Conservation (phyloP, 2,329 filamentous ascomycete genomes). For the Rhynchosporium agropyri region DNA sequence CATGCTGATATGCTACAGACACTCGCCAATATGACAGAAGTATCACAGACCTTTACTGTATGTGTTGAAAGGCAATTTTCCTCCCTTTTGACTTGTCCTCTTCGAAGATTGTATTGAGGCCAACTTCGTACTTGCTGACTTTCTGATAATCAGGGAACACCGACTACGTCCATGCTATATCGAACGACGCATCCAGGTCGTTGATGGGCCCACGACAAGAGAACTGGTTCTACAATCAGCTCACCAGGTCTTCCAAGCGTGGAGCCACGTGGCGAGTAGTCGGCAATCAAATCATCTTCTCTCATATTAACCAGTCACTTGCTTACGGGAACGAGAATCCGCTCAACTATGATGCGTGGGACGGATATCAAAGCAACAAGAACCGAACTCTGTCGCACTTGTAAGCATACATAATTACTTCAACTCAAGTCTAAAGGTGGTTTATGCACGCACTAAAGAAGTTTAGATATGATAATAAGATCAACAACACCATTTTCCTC, state of each 20-base stretch:
- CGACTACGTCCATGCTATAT: conserved; percentile 63
- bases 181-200: conserved; percentile 66
- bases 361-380: conserved; percentile 54
- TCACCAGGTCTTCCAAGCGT: conserved; percentile 61
- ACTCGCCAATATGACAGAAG: conserved; percentile 67
- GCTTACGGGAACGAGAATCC: conserved; percentile 42
- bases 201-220: conserved; percentile 76
- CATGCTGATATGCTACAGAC: background rate
- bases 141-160: conserved; percentile 51
- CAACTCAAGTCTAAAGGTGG: too few species aligned
- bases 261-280: conserved; percentile 72
- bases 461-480: conserved; percentile 57
- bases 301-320: conserved; percentile 49
- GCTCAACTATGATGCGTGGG: conserved; percentile 55
- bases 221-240: conserved; percentile 69
- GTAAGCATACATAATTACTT: conserved; percentile 43
- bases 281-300: conserved; percentile 72
- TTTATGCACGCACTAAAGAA: background rate
- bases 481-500: conserved; percentile 70
- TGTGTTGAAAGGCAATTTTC: background rate
- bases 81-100: background rate
- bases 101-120: background rate
- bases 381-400: conserved; percentile 71
- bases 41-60: conserved; percentile 58
- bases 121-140: background rate